Percentiles rank a stretch among this genome's conserved stretches.
Evolutionary conservation across 805 yeast genomes (phyloP).

Genomic region (Candida jianshihensis): DNA sequence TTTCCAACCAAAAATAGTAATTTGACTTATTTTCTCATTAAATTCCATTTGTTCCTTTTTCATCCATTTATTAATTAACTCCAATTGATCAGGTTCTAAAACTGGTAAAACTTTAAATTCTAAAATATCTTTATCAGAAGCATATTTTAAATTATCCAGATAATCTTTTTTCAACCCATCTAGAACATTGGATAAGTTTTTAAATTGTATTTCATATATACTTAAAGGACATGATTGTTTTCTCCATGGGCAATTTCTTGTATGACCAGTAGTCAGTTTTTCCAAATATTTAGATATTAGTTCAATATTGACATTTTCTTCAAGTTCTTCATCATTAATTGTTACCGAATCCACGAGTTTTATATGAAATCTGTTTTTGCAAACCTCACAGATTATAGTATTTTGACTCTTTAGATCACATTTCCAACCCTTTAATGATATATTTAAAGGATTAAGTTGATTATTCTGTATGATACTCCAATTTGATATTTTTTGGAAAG

Average conservation of each 20-base stretch:
- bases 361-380: slow-evolving; percentile 25
- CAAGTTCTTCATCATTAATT: slow-evolving; percentile 2
- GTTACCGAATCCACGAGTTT: slow-evolving; percentile 15
- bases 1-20: slow-evolving; percentile 32
- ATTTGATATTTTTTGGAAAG: slow-evolving; percentile 35
- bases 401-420: slow-evolving; percentile 25
- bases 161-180: slow-evolving; percentile 5
- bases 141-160: slow-evolving; percentile 3
- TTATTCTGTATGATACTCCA: slow-evolving; percentile 33
- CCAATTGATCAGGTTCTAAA: slow-evolving; percentile 1
- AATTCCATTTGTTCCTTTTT: slow-evolving; percentile 6
- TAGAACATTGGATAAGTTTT: slow-evolving; percentile 7
- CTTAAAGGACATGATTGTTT: slow-evolving; percentile 13
- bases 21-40: slow-evolving; percentile 9
- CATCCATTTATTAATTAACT: slow-evolving; percentile 5
- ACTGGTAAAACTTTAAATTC: slow-evolving; percentile 4
- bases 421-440: slow-evolving; percentile 49
- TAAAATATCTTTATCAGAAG: neutral
- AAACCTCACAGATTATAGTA: slow-evolving; percentile 26
- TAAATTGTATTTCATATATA: slow-evolving; percentile 11
- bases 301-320: slow-evolving; percentile 4
- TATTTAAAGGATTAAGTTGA: slow-evolving; percentile 36
- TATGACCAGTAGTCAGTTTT: slow-evolving; percentile 10
- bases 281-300: slow-evolving; percentile 10
- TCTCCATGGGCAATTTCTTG: slow-evolving; percentile 18